Percentiles rank a stretch among this genome's conserved stretches.
Conservation (phyloP, 768 basidiomycete genomes). For the Boletus eberwhitei region DNA sequence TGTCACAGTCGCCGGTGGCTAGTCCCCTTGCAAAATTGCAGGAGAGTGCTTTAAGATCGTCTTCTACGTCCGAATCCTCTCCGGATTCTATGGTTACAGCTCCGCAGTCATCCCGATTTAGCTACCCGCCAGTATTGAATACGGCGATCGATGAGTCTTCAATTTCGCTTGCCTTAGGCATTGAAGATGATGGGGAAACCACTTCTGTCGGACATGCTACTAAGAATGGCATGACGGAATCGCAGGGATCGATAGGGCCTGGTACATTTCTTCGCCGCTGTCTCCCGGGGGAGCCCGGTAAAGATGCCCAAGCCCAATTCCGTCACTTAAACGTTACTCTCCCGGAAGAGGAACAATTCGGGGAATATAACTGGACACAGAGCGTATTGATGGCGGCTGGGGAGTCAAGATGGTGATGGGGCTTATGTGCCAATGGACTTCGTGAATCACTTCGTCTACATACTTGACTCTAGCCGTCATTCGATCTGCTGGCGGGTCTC, state of each 20-base stretch:
- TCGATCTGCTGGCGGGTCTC: slow-evolving; percentile 34
- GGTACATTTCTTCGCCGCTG: slow-evolving; percentile 6
- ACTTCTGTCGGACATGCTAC: slow-evolving; percentile 10
- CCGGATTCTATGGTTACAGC: slow-evolving; percentile 53
- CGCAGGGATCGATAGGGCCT: slow-evolving; percentile 21
- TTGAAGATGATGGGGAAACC: slow-evolving; percentile 29
- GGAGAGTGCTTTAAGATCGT: slow-evolving; percentile 23
- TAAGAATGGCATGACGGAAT: slow-evolving; percentile 5
- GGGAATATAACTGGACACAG: slow-evolving; percentile 67
- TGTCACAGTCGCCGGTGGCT: slow-evolving; percentile 26
- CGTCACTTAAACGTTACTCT: slow-evolving; percentile 27
- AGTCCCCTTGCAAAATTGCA: slow-evolving; percentile 8
- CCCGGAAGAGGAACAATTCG: slow-evolving; percentile 37
- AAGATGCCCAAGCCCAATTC: slow-evolving; percentile 24
- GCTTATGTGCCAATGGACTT: slow-evolving; percentile 8
- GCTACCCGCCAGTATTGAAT: slow-evolving; percentile 56
- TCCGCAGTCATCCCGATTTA: slow-evolving; percentile 45
- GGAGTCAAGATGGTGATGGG: slow-evolving; percentile 34
- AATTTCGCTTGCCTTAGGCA: slow-evolving; percentile 36
- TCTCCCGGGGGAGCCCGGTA: slow-evolving; percentile 18
- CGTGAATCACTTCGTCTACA: slow-evolving; percentile 5
- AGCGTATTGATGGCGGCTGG: slow-evolving; percentile 74
- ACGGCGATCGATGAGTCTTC: slow-evolving; percentile 59
- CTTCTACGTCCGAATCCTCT: slow-evolving; percentile 33
- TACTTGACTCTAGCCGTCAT: slow-evolving; percentile 17